These are phyloP conservation scores for Yarrowia sp. DNA, from an alignment of 805 yeast genomes.

Conservation along the genomic window DNA sequence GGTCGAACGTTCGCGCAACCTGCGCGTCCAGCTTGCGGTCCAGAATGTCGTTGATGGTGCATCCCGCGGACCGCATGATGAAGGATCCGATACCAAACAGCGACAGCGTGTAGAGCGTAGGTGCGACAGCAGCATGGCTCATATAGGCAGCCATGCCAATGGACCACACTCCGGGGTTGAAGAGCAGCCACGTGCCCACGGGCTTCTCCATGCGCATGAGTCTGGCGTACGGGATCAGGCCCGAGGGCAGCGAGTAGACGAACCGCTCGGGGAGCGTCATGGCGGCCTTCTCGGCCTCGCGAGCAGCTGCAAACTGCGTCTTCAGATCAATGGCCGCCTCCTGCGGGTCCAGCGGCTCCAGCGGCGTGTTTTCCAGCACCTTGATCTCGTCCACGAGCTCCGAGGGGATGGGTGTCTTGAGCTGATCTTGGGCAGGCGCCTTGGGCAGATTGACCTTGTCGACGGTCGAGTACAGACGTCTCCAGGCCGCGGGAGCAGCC, in stretches of 20 bases:
- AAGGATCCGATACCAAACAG: conserved; percentile 82
- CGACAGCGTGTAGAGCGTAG: conserved; percentile 59
- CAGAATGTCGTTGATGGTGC: conserved; percentile 87
- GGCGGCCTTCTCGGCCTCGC: conserved; percentile 13
- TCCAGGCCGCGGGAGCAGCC: too few species aligned
- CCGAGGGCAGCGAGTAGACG: conserved; percentile 54
- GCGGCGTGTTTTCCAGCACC: conserved; percentile 9
- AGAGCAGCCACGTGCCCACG: conserved; percentile 84
- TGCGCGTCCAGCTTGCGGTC: conserved; percentile 80
- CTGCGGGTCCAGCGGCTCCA: neutral
- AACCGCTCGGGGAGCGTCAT: conserved; percentile 37
- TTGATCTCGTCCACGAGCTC: neutral
- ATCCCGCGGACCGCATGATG: conserved; percentile 97
- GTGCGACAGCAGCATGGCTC: conserved; percentile 59
- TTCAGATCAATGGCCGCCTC: neutral
- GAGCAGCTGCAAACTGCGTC: conserved; percentile 4
- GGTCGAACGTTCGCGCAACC: conserved; percentile 81
- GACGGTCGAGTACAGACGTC: neutral
- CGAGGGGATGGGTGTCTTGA: neutral
- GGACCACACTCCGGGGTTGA: conserved; percentile 89
- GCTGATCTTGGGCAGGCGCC: neutral
- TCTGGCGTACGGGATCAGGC: conserved; percentile 86
- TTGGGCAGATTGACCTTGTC: neutral
- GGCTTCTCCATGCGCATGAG: conserved; percentile 91
- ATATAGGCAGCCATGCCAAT: conserved; percentile 83